Percentiles rank a stretch among this genome's conserved stretches.
Evolutionary conservation across 2,329 filamentous ascomycete species (phyloP).

Genomic region (Neophaeococcomyces aloes): DNA sequence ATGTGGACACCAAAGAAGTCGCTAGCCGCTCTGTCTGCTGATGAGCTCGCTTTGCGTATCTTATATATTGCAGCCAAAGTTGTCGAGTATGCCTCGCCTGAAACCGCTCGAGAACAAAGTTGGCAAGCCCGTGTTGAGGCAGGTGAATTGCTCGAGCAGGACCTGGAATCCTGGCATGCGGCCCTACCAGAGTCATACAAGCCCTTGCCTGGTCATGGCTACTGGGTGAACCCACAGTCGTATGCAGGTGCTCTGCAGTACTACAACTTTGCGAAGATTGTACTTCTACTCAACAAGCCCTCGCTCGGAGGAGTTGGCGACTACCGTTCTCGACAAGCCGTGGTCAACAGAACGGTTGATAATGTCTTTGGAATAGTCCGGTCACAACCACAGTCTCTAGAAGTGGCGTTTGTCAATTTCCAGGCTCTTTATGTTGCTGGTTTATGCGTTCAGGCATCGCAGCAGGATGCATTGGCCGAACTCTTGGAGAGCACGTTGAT

Average conservation of each 20-base stretch:
- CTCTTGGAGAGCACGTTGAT: slow-evolving; percentile 5
- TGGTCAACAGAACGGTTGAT: slow-evolving; percentile 14
- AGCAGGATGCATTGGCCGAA: slow-evolving; percentile 5
- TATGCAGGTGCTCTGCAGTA: slow-evolving; percentile 42
- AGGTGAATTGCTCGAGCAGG: slow-evolving; percentile 37
- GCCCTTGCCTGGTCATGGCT: slow-evolving; percentile 21
- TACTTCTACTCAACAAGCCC: slow-evolving; percentile 45
- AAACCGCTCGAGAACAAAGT: slow-evolving; percentile 36
- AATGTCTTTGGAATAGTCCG: slow-evolving; percentile 24
- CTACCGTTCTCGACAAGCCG: slow-evolving; percentile 26
- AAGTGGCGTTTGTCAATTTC: slow-evolving; percentile 20
- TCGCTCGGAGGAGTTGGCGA: slow-evolving; percentile 41
- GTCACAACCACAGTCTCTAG: slow-evolving; percentile 15
- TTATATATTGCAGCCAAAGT: slow-evolving; percentile 47
- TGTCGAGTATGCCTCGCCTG: slow-evolving; percentile 49
- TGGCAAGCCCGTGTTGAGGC: slow-evolving; percentile 36
- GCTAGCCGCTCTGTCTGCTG: slow-evolving; percentile 37
- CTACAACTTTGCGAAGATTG: slow-evolving; percentile 43
- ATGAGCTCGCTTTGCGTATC: slow-evolving; percentile 44
- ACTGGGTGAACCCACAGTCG: slow-evolving; percentile 41
- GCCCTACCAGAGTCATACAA: slow-evolving; percentile 34
- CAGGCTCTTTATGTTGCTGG: slow-evolving; percentile 21
- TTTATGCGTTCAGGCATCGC: slow-evolving; percentile 5
- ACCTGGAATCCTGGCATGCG: slow-evolving; percentile 41
- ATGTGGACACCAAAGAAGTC: slow-evolving; percentile 24